Conservation (phyloP, 768 basidiomycete species). For the Lactarius trivialis region DNA sequence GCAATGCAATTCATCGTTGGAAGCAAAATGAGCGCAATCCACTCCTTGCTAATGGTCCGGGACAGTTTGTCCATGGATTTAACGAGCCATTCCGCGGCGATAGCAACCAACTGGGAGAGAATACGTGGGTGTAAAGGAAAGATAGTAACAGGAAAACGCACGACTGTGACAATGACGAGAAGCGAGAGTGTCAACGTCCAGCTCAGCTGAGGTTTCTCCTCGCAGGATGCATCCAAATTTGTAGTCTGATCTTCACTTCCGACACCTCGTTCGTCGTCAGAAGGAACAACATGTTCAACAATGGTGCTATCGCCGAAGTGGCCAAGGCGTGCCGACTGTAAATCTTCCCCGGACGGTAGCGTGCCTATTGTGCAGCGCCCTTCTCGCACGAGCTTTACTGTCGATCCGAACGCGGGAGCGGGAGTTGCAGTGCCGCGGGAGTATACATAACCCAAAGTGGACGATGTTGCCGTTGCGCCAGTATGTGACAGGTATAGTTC, state of each 20-base stretch:
- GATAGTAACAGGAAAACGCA: constrained; percentile 1
- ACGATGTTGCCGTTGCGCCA: constrained; percentile 1
- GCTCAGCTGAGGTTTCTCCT: constrained; percentile 19
- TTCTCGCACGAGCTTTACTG: constrained; percentile 22
- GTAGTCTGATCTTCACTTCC: neutral
- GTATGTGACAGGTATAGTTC: constrained; percentile 16
- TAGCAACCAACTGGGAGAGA: constrained; percentile 40
- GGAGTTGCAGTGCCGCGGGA: constrained; percentile 10
- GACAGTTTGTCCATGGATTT: constrained; percentile 79
- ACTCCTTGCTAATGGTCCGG: constrained; percentile 68
- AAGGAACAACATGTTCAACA: constrained; percentile 6
- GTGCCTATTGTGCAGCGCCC: constrained; percentile 18
- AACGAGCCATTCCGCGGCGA: constrained; percentile 71
- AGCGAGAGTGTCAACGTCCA: constrained; percentile 17
- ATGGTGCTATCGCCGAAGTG: constrained; percentile 3
- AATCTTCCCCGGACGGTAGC: constrained; percentile 15
- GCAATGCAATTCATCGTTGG: constrained; percentile 79
- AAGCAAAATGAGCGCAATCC: constrained; percentile 82
- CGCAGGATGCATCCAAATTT: neutral
- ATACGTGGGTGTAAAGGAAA: neutral
- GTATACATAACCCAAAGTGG: constrained; percentile 17
- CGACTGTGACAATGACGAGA: constrained; percentile 16
- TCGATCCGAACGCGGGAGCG: constrained; percentile 18
- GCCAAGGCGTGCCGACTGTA: neutral
- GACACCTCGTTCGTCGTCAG: constrained; percentile 3